A percentile compares a stretch with the other conserved stretches of the same genome.
Evolutionary conservation across 805 yeast species (phyloP).

Genomic region (Blastobotrys mokoenaii): DNA sequence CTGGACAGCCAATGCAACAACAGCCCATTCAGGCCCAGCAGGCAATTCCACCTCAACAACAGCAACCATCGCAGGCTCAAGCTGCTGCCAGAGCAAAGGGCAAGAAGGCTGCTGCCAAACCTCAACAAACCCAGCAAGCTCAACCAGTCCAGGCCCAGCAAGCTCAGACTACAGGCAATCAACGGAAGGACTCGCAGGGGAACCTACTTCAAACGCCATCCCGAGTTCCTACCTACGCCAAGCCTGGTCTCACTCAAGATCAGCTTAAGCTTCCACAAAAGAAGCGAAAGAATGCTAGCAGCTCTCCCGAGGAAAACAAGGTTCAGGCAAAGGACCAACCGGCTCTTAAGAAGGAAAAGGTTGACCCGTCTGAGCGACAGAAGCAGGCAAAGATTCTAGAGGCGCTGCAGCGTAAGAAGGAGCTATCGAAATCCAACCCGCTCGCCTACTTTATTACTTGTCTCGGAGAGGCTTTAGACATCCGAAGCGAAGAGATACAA

Average conservation of each 20-base stretch:
- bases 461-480: slow-evolving; percentile 28
- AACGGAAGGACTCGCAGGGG: not conserved
- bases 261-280: slow-evolving; percentile 22
- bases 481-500: slow-evolving; percentile 24
- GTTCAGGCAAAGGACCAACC: slow-evolving; percentile 6
- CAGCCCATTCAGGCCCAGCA: slow-evolving; percentile 9
- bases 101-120: not conserved
- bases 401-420: slow-evolving; percentile 18
- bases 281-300: slow-evolving; percentile 18
- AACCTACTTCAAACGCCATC: slow-evolving; percentile 13
- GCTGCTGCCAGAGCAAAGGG: slow-evolving; percentile 1
- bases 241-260: slow-evolving; percentile 19
- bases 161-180: not conserved
- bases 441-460: slow-evolving; percentile 25
- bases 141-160: not conserved
- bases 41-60: not conserved
- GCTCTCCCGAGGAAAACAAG: slow-evolving; percentile 8
- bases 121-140: not conserved
- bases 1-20: slow-evolving; percentile 4
- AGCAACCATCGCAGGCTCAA: slow-evolving; percentile 3
- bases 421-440: slow-evolving; percentile 25
- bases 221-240: slow-evolving; percentile 19
- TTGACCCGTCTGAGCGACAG: slow-evolving; percentile 11
- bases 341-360: slow-evolving; percentile 16
- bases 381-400: slow-evolving; percentile 8